These are phyloP conservation scores for Scheffersomyces coipomensis DNA, from an alignment of 805 yeast genomes.

Conservation along the genomic window DNA sequence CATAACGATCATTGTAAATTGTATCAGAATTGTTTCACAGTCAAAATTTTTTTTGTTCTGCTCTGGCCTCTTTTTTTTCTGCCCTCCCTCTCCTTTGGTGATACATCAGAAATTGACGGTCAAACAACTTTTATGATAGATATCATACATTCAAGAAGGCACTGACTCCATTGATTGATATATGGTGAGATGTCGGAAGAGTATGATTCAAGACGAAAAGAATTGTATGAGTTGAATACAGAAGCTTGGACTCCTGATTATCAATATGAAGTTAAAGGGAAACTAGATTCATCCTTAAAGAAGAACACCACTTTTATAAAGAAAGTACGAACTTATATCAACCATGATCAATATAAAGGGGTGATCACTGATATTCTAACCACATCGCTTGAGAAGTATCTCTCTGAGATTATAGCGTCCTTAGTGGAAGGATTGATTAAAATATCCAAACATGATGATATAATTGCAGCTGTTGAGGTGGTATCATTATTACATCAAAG, in stretches of 20 bases:
- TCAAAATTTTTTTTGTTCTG: too few species aligned
- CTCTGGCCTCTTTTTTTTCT: too few species aligned
- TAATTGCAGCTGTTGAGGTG: constrained; percentile 63
- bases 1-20: too few species aligned
- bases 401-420: constrained; percentile 66
- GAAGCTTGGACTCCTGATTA: constrained; percentile 54
- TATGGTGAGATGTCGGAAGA: constrained; percentile 17
- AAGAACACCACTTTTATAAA: constrained; percentile 79
- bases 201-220: constrained; percentile 14
- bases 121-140: too few species aligned
- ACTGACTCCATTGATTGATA: too few species aligned
- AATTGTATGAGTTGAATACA: constrained; percentile 35
- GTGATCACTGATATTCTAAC: constrained; percentile 61
- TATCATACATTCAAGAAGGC: too few species aligned
- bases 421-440: constrained; percentile 60
- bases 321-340: constrained; percentile 58
- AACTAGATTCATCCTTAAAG: constrained; percentile 74
- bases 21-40: too few species aligned
- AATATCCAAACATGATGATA: constrained; percentile 54
- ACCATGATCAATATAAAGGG: constrained; percentile 44
- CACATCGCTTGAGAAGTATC: constrained; percentile 69
- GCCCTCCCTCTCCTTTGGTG: too few species aligned
- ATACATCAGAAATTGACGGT: too few species aligned
- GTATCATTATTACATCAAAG: constrained; percentile 77
- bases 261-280: constrained; percentile 16